Percentiles rank a stretch among this genome's conserved stretches.
These are phyloP conservation scores for Meripilus lineatus DNA, from an alignment of 1,284 basidiomycete species.

Conservation along the genomic window DNA sequence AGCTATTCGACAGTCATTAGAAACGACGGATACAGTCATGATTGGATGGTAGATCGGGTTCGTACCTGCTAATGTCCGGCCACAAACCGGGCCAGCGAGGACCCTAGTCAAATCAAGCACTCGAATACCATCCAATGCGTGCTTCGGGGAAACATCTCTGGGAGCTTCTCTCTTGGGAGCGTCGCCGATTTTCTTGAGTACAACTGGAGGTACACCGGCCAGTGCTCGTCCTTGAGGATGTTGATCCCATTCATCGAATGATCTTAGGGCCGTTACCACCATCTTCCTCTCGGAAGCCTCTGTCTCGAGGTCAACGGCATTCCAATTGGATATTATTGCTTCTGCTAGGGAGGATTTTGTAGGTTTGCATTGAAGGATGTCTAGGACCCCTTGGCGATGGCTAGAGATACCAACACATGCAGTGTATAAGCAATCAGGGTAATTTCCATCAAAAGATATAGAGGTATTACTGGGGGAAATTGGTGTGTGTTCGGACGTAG, in stretches of 20 bases:
- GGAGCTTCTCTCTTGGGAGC: constrained; percentile 33
- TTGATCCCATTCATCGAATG: constrained; percentile 45
- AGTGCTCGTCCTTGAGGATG: constrained; percentile 45
- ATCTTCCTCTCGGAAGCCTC: constrained; percentile 41
- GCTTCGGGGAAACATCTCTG: constrained; percentile 11
- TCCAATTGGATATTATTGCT: constrained; percentile 40
- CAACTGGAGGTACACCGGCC: constrained; percentile 35
- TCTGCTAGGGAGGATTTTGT: constrained; percentile 36
- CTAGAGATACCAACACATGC: too few species aligned
- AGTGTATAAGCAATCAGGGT: too few species aligned
- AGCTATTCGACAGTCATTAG: constrained; percentile 26
- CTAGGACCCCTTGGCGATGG: constrained; percentile 47
- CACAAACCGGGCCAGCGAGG: constrained; percentile 53
- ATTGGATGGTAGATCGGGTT: neutral
- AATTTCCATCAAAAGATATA: neutral
- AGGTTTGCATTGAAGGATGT: constrained; percentile 36
- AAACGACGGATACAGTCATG: neutral
- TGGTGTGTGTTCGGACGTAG: constrained; percentile 56
- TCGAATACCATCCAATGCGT: constrained; percentile 44
- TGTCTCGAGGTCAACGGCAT: constrained; percentile 47
- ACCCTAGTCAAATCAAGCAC: constrained; percentile 58
- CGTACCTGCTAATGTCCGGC: constrained; percentile 51
- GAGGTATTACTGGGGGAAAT: constrained; percentile 53
- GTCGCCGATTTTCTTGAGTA: constrained; percentile 43
- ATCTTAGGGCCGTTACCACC: constrained; percentile 50